Percentiles rank a stretch among this genome's conserved stretches.
phyloP scores from a whole-genome alignment of 768 basidiomycete species.

The Cystofilobasidium bisporidii region DNA sequence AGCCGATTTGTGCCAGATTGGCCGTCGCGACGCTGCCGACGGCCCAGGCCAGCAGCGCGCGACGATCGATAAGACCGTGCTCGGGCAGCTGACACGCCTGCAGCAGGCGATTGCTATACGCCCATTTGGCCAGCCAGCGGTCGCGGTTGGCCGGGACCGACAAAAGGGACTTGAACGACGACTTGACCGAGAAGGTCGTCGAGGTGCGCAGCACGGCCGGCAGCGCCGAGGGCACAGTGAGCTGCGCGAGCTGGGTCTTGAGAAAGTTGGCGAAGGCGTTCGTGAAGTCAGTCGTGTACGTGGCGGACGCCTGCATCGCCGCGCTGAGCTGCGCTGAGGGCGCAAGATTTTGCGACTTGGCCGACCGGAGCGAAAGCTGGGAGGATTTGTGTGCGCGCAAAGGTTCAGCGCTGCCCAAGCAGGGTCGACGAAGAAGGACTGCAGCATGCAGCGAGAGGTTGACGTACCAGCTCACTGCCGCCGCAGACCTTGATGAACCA shows the following conservation, averaged over 20 bases:
- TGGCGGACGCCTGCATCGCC: constrained; percentile 10
- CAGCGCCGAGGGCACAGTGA: constrained; percentile 27
- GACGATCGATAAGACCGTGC: constrained; percentile 19
- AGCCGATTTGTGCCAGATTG: constrained; percentile 23
- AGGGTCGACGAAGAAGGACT: neutral
- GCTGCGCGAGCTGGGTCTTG: constrained; percentile 31
- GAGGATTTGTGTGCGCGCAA: too few species aligned
- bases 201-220: constrained; percentile 5
- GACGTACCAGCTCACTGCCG: constrained; percentile 32
- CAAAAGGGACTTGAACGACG: constrained; percentile 23
- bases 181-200: constrained; percentile 20
- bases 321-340: neutral
- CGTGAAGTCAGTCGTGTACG: constrained; percentile 34
- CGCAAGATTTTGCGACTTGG: neutral
- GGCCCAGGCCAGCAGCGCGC: constrained; percentile 16
- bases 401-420: too few species aligned
- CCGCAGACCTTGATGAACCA: constrained; percentile 35
- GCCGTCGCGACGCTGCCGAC: constrained; percentile 12
- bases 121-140: constrained; percentile 24
- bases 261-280: constrained; percentile 30
- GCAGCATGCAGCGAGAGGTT: too few species aligned
- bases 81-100: neutral
- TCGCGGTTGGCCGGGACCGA: constrained; percentile 12
- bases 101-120: neutral
- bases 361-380: neutral